A percentile compares a stretch with the other conserved stretches of the same genome.
These are phyloP conservation scores for Lactarius tabidus DNA, from an alignment of 768 basidiomycete species.

Conservation along the genomic window DNA sequence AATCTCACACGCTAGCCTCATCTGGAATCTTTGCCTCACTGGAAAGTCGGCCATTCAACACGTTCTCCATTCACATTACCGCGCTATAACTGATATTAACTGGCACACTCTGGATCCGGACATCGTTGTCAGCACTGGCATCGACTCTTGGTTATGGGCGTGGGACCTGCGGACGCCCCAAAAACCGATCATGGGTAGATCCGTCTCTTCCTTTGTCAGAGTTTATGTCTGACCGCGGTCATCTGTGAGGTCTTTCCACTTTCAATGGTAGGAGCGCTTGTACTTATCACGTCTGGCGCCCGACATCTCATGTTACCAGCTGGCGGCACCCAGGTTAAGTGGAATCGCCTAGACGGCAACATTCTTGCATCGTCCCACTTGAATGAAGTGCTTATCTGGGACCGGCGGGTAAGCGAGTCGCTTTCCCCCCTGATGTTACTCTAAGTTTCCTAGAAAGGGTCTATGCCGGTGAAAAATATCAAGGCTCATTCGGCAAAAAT, in stretches of 20 bases:
- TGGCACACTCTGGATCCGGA: constrained; percentile 90
- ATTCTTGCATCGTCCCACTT: constrained; percentile 87
- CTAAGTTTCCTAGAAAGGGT: constrained; percentile 64
- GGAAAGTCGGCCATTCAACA: constrained; percentile 80
- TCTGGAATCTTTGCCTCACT: constrained; percentile 85
- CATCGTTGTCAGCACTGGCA: constrained; percentile 81
- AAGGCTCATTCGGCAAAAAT: constrained; percentile 87
- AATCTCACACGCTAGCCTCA: constrained; percentile 47
- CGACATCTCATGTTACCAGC: constrained; percentile 40
- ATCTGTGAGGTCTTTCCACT: constrained; percentile 46
- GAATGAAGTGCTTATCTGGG: constrained; percentile 90
- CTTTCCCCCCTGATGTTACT: background rate
- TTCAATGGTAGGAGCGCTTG: constrained; percentile 44
- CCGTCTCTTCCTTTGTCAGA: background rate
- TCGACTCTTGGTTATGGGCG: constrained; percentile 92
- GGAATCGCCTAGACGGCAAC: constrained; percentile 85
- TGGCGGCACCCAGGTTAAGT: constrained; percentile 93
- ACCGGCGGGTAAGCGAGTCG: constrained; percentile 64
- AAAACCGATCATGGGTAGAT: constrained; percentile 64
- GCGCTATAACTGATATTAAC: constrained; percentile 97
- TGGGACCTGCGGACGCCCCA: constrained; percentile 71
- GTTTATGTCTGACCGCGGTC: background rate
- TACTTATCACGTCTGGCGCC: background rate
- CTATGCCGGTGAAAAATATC: constrained; percentile 70
- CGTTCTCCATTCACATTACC: constrained; percentile 83